Evolutionary conservation across 176 grass and related monocot species (phyloP), one percentile per base, ranked within the genome.

Genomic region (Miscanthus lutarioriparius): DNA sequence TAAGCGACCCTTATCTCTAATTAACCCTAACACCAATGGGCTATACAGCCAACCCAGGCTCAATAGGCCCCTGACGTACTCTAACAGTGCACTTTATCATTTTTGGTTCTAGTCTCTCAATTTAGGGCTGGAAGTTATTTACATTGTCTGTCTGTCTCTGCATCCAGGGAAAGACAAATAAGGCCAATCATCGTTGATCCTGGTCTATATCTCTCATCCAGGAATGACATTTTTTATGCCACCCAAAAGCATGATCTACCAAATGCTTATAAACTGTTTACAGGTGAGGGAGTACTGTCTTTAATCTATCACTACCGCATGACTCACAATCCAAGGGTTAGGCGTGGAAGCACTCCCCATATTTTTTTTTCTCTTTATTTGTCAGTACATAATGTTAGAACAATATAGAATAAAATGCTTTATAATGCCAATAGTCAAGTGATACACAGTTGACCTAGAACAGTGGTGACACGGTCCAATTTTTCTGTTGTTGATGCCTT

Each of bases 171-270:
- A 76, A 79, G 87, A 82, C 91, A 85, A 70, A 88, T 95, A 85
- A 95, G 74, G 72, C 91, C 93, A 76, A 95, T 98, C 75, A 78
- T 94, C 87, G 93, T 98, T 71, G 96, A 98, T 85, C 93, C 93
- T 82, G 87, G 93, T 82, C 83, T 95, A 23, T 98, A 95, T 85
- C 91, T 95, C 58, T 95, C 93, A 61, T 91, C 96, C 12, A 90
- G 87, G 88, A 90, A 88, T 64, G 93, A 98, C 36, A 77, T 98
- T 19, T 93, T 89, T 78, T 98, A 98, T 87, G 93, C 91, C 70
- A 98, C 93, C 14, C 96, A 98, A 90, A 98, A 93, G 81, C 91
- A 91, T 48, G 93, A 95, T 48, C 70, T 95, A 25, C 96, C 96
- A 79, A 91, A 74, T 89, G 86, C 91, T 27, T 89, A 93, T 53